These are phyloP conservation scores for Tylopilus rubrobrunneus DNA, from an alignment of 768 basidiomycete species.

Conservation along the genomic window DNA sequence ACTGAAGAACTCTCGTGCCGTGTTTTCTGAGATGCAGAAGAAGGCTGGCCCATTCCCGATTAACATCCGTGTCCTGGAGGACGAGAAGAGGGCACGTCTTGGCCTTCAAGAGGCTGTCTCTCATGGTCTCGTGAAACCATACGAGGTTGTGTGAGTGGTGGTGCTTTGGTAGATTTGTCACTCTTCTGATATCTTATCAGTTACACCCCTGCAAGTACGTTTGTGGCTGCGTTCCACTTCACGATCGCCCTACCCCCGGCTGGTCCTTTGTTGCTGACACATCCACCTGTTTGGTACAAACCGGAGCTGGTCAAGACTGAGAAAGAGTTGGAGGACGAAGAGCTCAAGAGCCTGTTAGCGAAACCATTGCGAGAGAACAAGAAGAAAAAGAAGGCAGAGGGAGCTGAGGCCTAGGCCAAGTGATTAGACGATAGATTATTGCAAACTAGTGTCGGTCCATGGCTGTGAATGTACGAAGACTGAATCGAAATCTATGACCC, in stretches of 20 bases:
- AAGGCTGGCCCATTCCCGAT: constrained; percentile 98
- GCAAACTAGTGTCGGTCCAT: constrained; percentile 8
- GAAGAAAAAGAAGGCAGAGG: constrained; percentile 84
- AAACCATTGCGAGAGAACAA: constrained; percentile 83
- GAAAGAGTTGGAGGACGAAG: constrained; percentile 85
- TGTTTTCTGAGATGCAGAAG: constrained; percentile 96
- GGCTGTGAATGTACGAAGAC: constrained; percentile 11
- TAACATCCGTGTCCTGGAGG: constrained; percentile 89
- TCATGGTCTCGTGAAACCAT: constrained; percentile 90
- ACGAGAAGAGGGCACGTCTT: constrained; percentile 93
- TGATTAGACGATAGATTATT: constrained; percentile 18
- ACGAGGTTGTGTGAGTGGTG: constrained; percentile 80
- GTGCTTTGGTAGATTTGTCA: not conserved
- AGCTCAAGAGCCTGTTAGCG: constrained; percentile 72
- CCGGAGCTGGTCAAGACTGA: constrained; percentile 86
- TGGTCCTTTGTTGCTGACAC: constrained; percentile 84
- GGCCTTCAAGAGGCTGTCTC: constrained; percentile 95
- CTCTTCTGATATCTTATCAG: constrained; percentile 33
- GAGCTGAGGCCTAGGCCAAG: constrained; percentile 35
- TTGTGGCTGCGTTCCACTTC: constrained; percentile 95
- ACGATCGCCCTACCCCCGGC: constrained; percentile 90
- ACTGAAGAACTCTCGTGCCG: constrained; percentile 95
- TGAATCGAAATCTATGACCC: constrained; percentile 10
- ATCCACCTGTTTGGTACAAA: constrained; percentile 90
- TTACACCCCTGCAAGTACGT: constrained; percentile 77